Conservation (phyloP, 148 eudicot species). For the Limonium bicolor region DNA sequence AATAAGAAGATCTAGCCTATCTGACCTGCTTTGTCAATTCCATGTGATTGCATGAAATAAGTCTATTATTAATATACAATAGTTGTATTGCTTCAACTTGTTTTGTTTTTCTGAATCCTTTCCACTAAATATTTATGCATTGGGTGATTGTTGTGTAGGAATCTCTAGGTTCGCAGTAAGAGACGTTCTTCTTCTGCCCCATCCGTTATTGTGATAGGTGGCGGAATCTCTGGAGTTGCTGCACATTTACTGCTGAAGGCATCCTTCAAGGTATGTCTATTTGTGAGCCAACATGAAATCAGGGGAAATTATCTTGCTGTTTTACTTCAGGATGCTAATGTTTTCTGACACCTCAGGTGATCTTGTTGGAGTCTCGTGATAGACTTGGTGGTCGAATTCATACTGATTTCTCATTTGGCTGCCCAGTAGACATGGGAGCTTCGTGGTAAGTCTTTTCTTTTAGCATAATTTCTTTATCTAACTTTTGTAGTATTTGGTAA, state of each 20-base stretch:
- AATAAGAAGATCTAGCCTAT: too few relatives aligned
- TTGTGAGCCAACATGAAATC: not conserved
- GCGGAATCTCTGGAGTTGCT: slow-evolving; percentile 94
- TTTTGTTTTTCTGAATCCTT: not conserved
- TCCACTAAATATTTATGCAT: not conserved
- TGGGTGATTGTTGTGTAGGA: slow-evolving; percentile 24
- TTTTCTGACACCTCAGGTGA: slow-evolving; percentile 36
- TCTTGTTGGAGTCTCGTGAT: slow-evolving; percentile 87
- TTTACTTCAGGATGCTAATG: slow-evolving; percentile 4
- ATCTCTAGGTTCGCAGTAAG: slow-evolving; percentile 21
- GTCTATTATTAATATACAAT: too few relatives aligned
- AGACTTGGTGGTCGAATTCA: slow-evolving; percentile 95
- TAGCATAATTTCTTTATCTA: not conserved
- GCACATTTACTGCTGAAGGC: slow-evolving; percentile 64
- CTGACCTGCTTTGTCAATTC: too few relatives aligned
- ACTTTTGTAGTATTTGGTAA: too few relatives aligned
- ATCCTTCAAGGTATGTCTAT: slow-evolving; percentile 54
- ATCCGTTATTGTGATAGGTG: slow-evolving; percentile 85
- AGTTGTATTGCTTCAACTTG: too few relatives aligned
- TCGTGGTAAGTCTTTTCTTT: slow-evolving; percentile 51
- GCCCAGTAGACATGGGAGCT: slow-evolving; percentile 99
- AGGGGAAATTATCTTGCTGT: not conserved
- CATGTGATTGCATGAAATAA: too few relatives aligned
- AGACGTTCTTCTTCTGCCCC: slow-evolving; percentile 37
- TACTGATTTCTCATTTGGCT: slow-evolving; percentile 96